Evolutionary conservation across 2,329 filamentous ascomycete genomes (phyloP).

Genomic region (Xylariaceae sp.): DNA sequence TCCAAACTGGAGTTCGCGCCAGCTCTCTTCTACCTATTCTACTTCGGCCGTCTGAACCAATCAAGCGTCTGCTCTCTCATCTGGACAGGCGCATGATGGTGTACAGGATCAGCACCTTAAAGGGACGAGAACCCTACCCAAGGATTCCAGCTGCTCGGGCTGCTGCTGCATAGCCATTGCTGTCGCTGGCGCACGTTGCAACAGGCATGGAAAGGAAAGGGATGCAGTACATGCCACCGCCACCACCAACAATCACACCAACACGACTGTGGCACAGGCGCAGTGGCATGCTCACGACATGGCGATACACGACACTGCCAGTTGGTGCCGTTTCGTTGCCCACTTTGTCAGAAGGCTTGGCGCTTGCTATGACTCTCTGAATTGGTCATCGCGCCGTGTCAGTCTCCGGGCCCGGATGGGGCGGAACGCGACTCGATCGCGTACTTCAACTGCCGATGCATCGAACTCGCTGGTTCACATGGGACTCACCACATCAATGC

Average conservation of each 20-base stretch:
- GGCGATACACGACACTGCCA: neutral
- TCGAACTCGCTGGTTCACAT: too few relatives aligned
- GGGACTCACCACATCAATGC: too few relatives aligned
- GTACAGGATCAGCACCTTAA: constrained; percentile 1
- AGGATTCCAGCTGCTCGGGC: constrained; percentile 6
- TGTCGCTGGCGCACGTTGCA: constrained; percentile 9
- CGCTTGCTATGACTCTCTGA: neutral
- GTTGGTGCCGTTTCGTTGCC: neutral
- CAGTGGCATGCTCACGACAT: neutral
- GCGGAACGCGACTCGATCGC: neutral
- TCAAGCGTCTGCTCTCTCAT: neutral
- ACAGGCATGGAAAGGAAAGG: neutral
- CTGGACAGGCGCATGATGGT: constrained; percentile 11
- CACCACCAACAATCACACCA: neutral
- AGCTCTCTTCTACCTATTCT: neutral
- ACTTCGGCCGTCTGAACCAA: too few relatives aligned
- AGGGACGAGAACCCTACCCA: constrained; percentile 3
- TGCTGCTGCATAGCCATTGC: neutral
- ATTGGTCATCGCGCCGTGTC: neutral
- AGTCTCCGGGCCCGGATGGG: neutral
- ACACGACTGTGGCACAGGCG: neutral
- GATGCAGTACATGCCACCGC: constrained; percentile 3
- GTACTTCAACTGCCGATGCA: neutral
- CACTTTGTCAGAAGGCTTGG: neutral
- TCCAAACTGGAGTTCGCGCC: neutral